Percentiles rank a stretch among this genome's conserved stretches.
These are phyloP conservation scores for Pezicula rhizophila DNA, from an alignment of 2,329 filamentous ascomycete species.

Conservation along the genomic window DNA sequence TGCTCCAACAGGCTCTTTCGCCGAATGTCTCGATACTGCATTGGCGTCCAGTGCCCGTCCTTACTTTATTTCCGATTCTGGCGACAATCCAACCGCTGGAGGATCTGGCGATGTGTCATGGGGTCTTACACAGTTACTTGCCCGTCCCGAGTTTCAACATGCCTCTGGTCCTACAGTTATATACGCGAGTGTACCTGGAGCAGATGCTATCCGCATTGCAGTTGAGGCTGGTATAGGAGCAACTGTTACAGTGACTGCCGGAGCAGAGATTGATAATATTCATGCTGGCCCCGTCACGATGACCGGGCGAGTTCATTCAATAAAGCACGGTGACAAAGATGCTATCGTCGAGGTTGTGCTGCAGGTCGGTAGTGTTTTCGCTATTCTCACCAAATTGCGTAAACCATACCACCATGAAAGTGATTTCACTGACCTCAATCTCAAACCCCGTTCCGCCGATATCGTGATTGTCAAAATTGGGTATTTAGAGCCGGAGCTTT, in stretches of 20 bases:
- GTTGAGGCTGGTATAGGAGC: constrained; percentile 39
- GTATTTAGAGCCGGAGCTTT: constrained; percentile 48
- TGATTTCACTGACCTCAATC: constrained; percentile 43
- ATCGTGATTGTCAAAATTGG: constrained; percentile 51
- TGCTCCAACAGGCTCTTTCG: constrained; percentile 41
- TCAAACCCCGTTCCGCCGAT: constrained; percentile 39
- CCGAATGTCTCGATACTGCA: constrained; percentile 40
- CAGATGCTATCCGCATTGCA: constrained; percentile 35
- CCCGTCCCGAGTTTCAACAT: constrained; percentile 37
- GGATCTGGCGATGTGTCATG: constrained; percentile 49
- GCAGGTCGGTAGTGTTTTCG: constrained; percentile 43
- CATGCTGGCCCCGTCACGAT: constrained; percentile 43
- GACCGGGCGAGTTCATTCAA: constrained; percentile 43
- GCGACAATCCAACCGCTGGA: constrained; percentile 49
- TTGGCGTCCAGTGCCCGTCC: constrained; percentile 34
- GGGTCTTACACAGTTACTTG: constrained; percentile 39
- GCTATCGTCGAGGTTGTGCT: constrained; percentile 43
- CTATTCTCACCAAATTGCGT: constrained; percentile 44
- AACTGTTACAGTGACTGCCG: constrained; percentile 43
- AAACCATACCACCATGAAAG: constrained; percentile 48
- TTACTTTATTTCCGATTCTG: constrained; percentile 50
- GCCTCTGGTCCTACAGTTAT: constrained; percentile 36
- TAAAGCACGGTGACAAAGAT: constrained; percentile 43
- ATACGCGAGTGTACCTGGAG: constrained; percentile 46
- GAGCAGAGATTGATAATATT: constrained; percentile 41